Evolutionary conservation across 2,329 filamentous ascomycete species (phyloP), one percentile per base, ranked within the genome.

Genomic region (Apiospora rasikravindrae): DNA sequence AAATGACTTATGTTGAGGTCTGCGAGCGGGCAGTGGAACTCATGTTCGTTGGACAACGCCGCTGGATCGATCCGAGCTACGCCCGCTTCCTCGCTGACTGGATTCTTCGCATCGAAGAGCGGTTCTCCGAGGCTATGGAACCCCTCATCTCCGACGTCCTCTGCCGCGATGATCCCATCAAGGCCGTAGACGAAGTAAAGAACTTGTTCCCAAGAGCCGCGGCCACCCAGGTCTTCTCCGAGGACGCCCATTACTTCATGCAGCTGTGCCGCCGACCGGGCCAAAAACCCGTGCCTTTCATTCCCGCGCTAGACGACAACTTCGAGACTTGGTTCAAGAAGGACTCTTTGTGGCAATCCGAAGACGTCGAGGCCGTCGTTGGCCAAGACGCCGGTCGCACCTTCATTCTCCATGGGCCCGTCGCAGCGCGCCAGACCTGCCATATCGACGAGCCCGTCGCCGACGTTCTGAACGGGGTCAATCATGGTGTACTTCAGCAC

Each of bases 1-100:
- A 86, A 61, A 86, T 86, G 85, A 86, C 85, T 0, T 86, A 86
- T 67, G 77, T 77, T 26, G 84, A 86, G 74, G 84, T 86, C 16
- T 76, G 85, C 19, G 79, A 80, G 49, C 83, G 85, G 40, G 81
- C 86, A 79, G 81, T 86, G 5, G 82, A 85, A 47, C 80, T 86
- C 24, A 84, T 86, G 83, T 86, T 83, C 67, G 74, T 80, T 78
- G 51, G 81, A 82, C 73, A 47, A 4, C 24, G 47, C 47, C 64
- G 71, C 24, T 86, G 85, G 85, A 83, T 86, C 66, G 83, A 86
- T 70, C 57, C 51, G 33, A 78, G 77, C 44, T 77, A 77, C 47
- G 67, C 71, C 13, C 42, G 67, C 61, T 70, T 79, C 24, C 73
- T 75, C 14, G 67, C 71, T 1, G 77, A 79, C 64, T 80, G 79